Evolutionary conservation across 129 eudicot species (phyloP), one percentile per base, ranked within the genome.

Genomic region (Artemisia tridentata): DNA sequence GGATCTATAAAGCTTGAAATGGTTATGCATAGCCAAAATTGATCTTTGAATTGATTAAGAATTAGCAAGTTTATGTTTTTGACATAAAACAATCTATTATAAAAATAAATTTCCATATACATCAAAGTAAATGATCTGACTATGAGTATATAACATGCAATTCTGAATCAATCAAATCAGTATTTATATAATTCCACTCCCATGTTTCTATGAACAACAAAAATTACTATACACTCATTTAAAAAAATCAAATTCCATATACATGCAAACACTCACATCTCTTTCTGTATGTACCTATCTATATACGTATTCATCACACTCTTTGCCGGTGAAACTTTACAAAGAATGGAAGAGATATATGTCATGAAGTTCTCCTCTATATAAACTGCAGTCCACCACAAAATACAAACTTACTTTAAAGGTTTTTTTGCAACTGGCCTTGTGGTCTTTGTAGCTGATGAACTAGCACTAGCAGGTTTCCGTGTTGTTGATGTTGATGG

Each of bases 371-470:
- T 50, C 38, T 49, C 63, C 61, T 57, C 13, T n/a, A 29, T 16
- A 66, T 4, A 43, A 64, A 43, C 55, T 65, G 20, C 18, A 2
- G 38, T 75, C 80, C 43, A 67, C 47, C 69, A 27, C n/a, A 48
- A 2, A 68, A 67, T 16, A 17, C 7, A 31, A 12, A 67, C 62
- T 76, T 76, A 76, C 80, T 76, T 75, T 3, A 69, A 69, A 47
- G 7, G 4, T 46, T 67, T 68, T 51, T 76, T 73, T 51, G 59
- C 68, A 2, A 61, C 7, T 48, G 63, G 27, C 38, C 17, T 48
- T 43, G 34, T 72, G 10, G 58, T 14, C 72, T 66, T 75, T 43
- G 79, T 17, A 18, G 80, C 74, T 15, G 79, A 63, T 1, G 69
- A 20, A 19, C 56, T 60, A 51, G 17, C 68, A 3, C 59, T 59